Base-by-base conservation (phyloP, 2,329 filamentous ascomycete genomes). In the Phoma sp. region DNA sequence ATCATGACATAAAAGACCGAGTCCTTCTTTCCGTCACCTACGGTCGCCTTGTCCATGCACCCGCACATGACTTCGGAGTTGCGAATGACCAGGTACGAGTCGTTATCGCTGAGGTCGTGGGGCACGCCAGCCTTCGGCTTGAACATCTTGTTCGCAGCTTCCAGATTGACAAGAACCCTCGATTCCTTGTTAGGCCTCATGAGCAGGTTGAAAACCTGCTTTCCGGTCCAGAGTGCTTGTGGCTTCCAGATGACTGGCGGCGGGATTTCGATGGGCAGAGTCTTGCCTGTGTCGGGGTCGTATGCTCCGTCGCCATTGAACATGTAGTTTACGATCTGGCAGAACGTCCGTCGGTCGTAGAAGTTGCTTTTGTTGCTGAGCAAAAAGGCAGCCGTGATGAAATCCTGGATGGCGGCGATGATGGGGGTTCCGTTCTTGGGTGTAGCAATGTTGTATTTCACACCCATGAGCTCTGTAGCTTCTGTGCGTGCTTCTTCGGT, bases 51-150 rank as follows among this genome's bases (percentile, higher is more conserved):
- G 80, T 99, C 95, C 92, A 98, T 97, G 56, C 89, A 85, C 58
- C 95, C 95, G 71, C 94, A 98, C 91, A 99, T 96, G 58, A 98
- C 88, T 74, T 97, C 93, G 0, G 94, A 98, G 72, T 99, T 98
- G 53, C 94, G 90, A 59, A 99, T 89, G 13, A 96, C 92, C 9
- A 99, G 81, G 84, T 91, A 98, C 7, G 89, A 88, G 74, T 99
- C 95, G 40, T 79, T 76, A 22, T 75, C 68, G 63, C 95, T 91
- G 15, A 90, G 86, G 68, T 94, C 91, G 78, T 96, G 88, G 61
- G 91, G 88, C 1, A 88, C 86, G 39, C 79, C 84, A 1, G 83
- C 77, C 3, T 81, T 81, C n/a, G 83, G 79, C 62, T 85, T 85
- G 74, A 89, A 98, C 53, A 92, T 86, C 82, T 89, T 89, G 76